These are phyloP conservation scores for Orbilia javanica DNA, from an alignment of 2,329 filamentous ascomycete genomes.

Conservation along the genomic window DNA sequence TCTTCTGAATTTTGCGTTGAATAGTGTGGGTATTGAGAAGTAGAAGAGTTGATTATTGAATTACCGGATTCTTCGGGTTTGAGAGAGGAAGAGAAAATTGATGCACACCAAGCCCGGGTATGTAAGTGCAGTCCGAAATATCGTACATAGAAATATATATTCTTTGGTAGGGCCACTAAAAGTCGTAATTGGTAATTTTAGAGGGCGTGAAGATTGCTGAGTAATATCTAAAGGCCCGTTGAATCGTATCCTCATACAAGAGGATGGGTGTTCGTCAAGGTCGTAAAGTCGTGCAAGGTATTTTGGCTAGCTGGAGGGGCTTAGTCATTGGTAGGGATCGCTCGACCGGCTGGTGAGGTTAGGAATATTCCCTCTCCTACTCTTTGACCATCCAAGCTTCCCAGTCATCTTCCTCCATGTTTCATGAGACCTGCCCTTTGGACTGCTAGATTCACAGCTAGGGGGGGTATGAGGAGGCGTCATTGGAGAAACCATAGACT, in stretches of 20 bases:
- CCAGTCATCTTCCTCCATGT: slow-evolving; percentile 71
- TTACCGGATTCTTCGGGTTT: slow-evolving; percentile 47
- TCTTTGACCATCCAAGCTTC: slow-evolving; percentile 65
- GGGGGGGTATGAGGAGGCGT: slow-evolving; percentile 70
- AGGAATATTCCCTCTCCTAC: slow-evolving; percentile 48
- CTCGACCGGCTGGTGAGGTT: slow-evolving; percentile 45
- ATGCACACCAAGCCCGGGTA: slow-evolving; percentile 53
- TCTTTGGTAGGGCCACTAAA: slow-evolving; percentile 20
- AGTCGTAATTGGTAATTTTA: slow-evolving; percentile 27
- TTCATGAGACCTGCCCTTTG: slow-evolving; percentile 67
- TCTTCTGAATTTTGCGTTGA: slow-evolving; percentile 37
- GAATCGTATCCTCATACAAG: slow-evolving; percentile 53
- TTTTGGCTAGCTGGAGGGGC: neutral
- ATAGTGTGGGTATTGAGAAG: slow-evolving; percentile 41
- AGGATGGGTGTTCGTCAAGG: slow-evolving; percentile 31
- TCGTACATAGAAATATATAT: slow-evolving; percentile 56
- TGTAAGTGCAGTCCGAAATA: slow-evolving; percentile 53
- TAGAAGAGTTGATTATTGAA: slow-evolving; percentile 50
- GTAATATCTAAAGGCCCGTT: slow-evolving; percentile 36
- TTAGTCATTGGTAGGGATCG: slow-evolving; percentile 48
- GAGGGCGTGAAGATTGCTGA: neutral
- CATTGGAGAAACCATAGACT: slow-evolving; percentile 67
- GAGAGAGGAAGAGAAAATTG: slow-evolving; percentile 10
- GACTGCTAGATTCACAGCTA: slow-evolving; percentile 66
- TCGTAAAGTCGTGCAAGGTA: slow-evolving; percentile 43